Evolutionary conservation across 176 grass and related monocot genomes (phyloP).

Genomic region (Urochloa ruziziensis): DNA sequence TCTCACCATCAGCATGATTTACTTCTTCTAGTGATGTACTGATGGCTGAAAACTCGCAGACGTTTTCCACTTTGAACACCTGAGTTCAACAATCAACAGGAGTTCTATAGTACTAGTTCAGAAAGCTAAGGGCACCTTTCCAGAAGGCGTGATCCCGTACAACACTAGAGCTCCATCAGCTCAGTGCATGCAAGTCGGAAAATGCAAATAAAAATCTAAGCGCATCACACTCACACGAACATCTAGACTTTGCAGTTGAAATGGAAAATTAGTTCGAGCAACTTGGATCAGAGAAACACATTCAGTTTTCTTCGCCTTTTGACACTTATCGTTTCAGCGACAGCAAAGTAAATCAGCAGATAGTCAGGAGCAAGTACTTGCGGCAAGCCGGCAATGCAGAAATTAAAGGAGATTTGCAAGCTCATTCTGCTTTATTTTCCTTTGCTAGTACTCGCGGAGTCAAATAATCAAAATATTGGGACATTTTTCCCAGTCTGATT

Average conservation of each 20-base stretch:
- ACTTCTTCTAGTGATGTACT: no score
- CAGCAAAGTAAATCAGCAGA: neutral
- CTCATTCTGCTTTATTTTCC: neutral
- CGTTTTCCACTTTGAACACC: neutral
- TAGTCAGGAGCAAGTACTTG: neutral
- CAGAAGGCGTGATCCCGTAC: neutral
- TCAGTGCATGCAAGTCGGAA: slow-evolving; percentile 1
- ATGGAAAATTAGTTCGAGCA: neutral
- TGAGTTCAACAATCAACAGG: neutral
- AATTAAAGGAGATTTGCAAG: neutral
- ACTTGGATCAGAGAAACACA: neutral
- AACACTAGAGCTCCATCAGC: neutral
- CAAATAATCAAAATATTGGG: neutral
- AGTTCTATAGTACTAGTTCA: neutral
- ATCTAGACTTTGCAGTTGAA: neutral
- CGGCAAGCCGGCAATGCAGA: neutral
- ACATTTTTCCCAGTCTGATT: neutral
- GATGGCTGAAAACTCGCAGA: neutral
- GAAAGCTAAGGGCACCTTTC: neutral
- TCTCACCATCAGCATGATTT: neutral
- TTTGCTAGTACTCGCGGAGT: neutral
- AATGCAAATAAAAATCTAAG: neutral
- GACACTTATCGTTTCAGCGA: neutral
- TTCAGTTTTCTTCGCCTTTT: neutral
- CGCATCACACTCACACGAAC: neutral